Evolutionary conservation across 441 rosid genomes (phyloP), one percentile per base, ranked within the genome.

Genomic region (Corymbia calophylla): DNA sequence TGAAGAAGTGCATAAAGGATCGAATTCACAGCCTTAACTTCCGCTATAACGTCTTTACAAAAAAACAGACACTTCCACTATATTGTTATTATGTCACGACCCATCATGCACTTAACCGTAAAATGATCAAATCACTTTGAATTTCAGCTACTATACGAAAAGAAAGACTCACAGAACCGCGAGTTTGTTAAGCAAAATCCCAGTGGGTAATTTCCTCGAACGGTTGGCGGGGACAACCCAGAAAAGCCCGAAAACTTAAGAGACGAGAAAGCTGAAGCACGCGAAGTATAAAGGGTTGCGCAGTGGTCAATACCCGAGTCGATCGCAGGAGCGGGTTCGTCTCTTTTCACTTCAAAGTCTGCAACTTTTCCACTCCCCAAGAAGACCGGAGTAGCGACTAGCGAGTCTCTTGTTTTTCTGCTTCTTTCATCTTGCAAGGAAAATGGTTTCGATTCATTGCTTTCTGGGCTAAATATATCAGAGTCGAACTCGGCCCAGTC

Each of bases 341-440:
- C 49, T 0, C 82, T 73, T 23, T 2, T 73, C 84, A 2, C 84
- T 73, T 73, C 84, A 73, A 39, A 21, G 84, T 1, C 53, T 7
- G 85, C 53, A 25, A 0, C 1, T 44, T 77, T 25, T 25, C 53
- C 53, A 47, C 85, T 80, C 53, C 2, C 85, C 19, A 80, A 25
- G 53, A 77, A 44, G n/a, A 44, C 84, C 31, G 18, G 1, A 44
- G 53, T 0, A 44, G 84, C 6, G 17, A 0, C 23, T 6, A 6
- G 5, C 0, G 82, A 0, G 16, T 0, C 5, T 1, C 1, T 73
- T 0, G 84, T 39, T 11, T 73, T 23, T 0, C 1, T 6, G n/a
- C n/a, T 0, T 44, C n/a, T 12, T 44, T 77, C 51, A 44, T 23
- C 18, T 1, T 44, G 0, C 10, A 77, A 44, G 12, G 85, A 13